A percentile compares a stretch with the other conserved stretches of the same genome.
Evolutionary conservation across 2,329 filamentous ascomycete genomes (phyloP).

Genomic region (Furcasterigmium sp.): DNA sequence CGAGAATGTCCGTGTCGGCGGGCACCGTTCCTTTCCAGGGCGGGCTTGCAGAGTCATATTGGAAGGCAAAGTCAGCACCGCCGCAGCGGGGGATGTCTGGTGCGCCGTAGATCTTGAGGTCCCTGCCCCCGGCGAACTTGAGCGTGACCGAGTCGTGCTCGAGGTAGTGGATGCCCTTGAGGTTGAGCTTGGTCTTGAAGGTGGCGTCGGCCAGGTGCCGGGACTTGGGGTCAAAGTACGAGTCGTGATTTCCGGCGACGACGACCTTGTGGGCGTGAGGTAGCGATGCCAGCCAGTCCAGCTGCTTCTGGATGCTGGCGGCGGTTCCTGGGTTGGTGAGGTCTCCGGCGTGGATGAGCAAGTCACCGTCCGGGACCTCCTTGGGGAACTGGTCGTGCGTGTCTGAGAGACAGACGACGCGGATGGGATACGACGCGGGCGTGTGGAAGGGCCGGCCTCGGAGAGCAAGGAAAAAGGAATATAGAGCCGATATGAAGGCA

Average conservation of each 20-base stretch:
- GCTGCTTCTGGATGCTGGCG: conserved; percentile 70
- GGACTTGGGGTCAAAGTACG: conserved; percentile 68
- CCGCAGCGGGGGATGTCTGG: conserved; percentile 76
- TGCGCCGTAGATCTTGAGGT: conserved; percentile 70
- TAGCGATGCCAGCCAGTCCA: conserved; percentile 74
- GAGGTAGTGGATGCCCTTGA: conserved; percentile 69
- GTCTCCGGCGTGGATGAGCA: conserved; percentile 88
- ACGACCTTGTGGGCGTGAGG: conserved; percentile 78
- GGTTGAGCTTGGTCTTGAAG: conserved; percentile 50
- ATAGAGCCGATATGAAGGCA: conserved; percentile 55
- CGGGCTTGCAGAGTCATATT: conserved; percentile 61
- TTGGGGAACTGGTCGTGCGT: conserved; percentile 64
- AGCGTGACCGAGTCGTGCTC: conserved; percentile 63
- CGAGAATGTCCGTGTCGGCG: conserved; percentile 65
- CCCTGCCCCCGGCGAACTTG: conserved; percentile 53
- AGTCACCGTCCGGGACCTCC: conserved; percentile 69
- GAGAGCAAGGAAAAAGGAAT: conserved; percentile 60
- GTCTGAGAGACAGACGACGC: conserved; percentile 84
- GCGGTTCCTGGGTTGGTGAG: conserved; percentile 69
- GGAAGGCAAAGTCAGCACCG: conserved; percentile 69
- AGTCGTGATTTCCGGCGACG: conserved; percentile 85
- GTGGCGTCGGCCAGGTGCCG: conserved; percentile 51
- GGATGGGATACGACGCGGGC: conserved; percentile 52
- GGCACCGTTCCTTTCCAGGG: conserved; percentile 72
- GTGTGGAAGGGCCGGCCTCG: conserved; percentile 61